Conservation (phyloP, 768 basidiomycete genomes). For the Glaciozyma martinii region DNA sequence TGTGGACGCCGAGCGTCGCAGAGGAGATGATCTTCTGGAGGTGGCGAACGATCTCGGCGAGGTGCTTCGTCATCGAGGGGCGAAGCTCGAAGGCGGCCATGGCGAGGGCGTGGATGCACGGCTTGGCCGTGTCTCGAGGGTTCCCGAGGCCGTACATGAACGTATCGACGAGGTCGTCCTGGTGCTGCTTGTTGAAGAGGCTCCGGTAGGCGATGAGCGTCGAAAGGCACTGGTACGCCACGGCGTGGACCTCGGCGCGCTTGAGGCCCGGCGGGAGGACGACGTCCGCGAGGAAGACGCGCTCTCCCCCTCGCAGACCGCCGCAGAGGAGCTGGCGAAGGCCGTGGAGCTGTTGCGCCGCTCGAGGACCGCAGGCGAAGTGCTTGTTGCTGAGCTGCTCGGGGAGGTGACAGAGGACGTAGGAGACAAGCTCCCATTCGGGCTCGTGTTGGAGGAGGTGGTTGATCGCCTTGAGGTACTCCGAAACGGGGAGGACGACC, state of each 20-base stretch:
- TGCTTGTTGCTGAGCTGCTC: slow-evolving; percentile 90
- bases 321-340: slow-evolving; percentile 62
- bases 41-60: slow-evolving; percentile 73
- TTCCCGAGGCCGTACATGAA: slow-evolving; percentile 43
- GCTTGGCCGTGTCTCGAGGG: slow-evolving; percentile 53
- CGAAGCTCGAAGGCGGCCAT: slow-evolving; percentile 80
- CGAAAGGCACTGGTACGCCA: slow-evolving; percentile 77
- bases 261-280: slow-evolving; percentile 45
- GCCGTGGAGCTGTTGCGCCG: slow-evolving; percentile 53
- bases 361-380: slow-evolving; percentile 82
- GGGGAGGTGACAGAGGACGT: slow-evolving; percentile 82
- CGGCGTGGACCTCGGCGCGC: slow-evolving; percentile 70
- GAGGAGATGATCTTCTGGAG: slow-evolving; percentile 91
- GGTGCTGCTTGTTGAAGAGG: slow-evolving; percentile 54
- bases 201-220: slow-evolving; percentile 78
- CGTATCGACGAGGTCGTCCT: slow-evolving; percentile 42
- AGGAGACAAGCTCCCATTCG: slow-evolving; percentile 89
- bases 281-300: slow-evolving; percentile 35
- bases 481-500: slow-evolving; percentile 55
- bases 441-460: slow-evolving; percentile 62
- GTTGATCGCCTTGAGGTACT: slow-evolving; percentile 58
- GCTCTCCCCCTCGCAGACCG: slow-evolving; percentile 51
- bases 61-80: slow-evolving; percentile 64
- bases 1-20: slow-evolving; percentile 87
- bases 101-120: slow-evolving; percentile 79